Base-by-base conservation (phyloP, 495 filamentous ascomycete species). In the Aspergillus leporis region DNA sequence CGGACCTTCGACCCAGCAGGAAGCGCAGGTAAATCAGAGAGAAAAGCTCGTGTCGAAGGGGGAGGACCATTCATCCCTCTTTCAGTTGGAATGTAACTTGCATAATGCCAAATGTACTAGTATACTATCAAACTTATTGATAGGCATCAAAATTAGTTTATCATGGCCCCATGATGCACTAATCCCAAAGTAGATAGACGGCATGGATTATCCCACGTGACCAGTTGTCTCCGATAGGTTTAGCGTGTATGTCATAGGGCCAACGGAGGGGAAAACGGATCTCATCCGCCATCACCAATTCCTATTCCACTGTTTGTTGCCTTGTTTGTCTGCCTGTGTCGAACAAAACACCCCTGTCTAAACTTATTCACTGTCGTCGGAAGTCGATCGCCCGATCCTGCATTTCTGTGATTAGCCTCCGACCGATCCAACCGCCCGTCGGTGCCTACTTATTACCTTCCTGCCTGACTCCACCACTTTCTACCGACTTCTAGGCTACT, bases 1-100 rank as follows among this genome's bases (percentile, higher is more conserved):
- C 93, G 86, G 59, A 97, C 85, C 73, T 97, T 97, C 14, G 84
- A 77, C 36, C 89, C 87, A 16, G 78, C 64, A 22, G 79, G 73
- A 36, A 78, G 75, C 28, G 65, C 70, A 16, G 76, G 73, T 6
- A 97, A 76, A 32, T 83, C 76, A 18, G 83, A 84, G 45, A 97
- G 81, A 56, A 92, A 85, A 56, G 83, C 84, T 38, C 90, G 81
- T 41, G 73, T 79, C 10, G 88, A 89, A 19, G 91, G 84, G 34
- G 82, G 73, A 21, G 89, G 88, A 4, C 58, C 60, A 34, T 67
- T 65, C 66, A 68, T 68, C 36, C 45, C 48, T 57, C 41, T n/a
- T 45, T 34, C 55, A 0, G 16, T 18, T 8, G 18, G 21, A 6
- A 9, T 34, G 31, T 28, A 3, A 28, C 25, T 28, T 36, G 32